phyloP scores from a whole-genome alignment of 352 stramenopile species.

The Pilasporangium apinafurcum region DNA sequence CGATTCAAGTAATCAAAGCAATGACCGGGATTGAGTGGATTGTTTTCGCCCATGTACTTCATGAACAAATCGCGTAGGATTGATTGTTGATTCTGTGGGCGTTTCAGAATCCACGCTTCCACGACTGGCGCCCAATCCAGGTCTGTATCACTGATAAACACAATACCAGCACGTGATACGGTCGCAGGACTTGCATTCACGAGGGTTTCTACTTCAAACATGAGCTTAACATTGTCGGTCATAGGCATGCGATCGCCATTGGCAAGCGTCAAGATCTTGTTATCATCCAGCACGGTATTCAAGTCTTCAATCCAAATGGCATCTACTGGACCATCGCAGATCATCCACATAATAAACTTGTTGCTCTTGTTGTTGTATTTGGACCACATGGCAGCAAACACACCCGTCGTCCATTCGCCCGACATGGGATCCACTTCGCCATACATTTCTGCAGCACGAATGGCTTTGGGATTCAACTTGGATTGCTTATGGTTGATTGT shows the following conservation, averaged over 20 bases:
- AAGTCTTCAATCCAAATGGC: slow-evolving; percentile 99
- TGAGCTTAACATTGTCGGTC: slow-evolving; percentile 97
- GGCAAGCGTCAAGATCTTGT: slow-evolving; percentile 96
- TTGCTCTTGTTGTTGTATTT: slow-evolving; percentile 99
- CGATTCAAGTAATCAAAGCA: slow-evolving; percentile 96
- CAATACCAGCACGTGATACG: slow-evolving; percentile 95
- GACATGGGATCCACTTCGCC: slow-evolving; percentile 95
- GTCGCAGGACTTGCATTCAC: slow-evolving; percentile 96
- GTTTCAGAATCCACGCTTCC: slow-evolving; percentile 94
- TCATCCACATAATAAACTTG: slow-evolving; percentile 98
- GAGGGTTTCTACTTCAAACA: slow-evolving; percentile 97
- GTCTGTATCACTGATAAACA: slow-evolving; percentile 98
- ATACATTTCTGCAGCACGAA: slow-evolving; percentile 97
- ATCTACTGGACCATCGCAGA: slow-evolving; percentile 95
- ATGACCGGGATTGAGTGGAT: slow-evolving; percentile 89
- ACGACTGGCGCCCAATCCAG: slow-evolving; percentile 96
- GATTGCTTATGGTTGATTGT: slow-evolving; percentile 94
- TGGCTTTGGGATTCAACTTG: slow-evolving; percentile 97
- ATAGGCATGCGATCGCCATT: slow-evolving; percentile 98
- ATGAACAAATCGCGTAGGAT: slow-evolving; percentile 90
- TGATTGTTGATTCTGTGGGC: slow-evolving; percentile 76
- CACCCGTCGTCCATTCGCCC: slow-evolving; percentile 96
- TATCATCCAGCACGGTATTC: slow-evolving; percentile 98
- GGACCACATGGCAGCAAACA: slow-evolving; percentile 98
- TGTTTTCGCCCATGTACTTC: slow-evolving; percentile 96